A percentile compares a stretch with the other conserved stretches of the same genome.
phyloP scores from a whole-genome alignment of 176 grass and related monocot genomes.

The Echinochloa phyllopogon region DNA sequence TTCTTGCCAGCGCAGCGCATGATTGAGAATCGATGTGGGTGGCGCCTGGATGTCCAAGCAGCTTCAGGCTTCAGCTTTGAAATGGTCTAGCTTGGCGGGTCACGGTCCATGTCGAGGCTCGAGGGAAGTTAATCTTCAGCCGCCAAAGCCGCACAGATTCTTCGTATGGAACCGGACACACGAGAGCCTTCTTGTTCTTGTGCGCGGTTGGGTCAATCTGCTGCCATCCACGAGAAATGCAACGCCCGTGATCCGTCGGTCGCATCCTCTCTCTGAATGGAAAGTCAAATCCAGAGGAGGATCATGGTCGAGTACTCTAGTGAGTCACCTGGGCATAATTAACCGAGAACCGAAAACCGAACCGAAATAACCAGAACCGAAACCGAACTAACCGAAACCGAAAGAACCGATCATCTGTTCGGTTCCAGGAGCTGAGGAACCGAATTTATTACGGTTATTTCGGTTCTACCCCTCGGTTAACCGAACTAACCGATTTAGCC shows the following conservation, averaged over 20 bases:
- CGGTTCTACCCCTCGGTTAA: no score
- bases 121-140: neutral
- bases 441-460: no score
- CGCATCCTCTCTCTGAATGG: no score
- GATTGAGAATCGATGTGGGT: neutral
- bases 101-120: neutral
- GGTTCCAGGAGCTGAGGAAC: no score
- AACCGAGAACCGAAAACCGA: no score
- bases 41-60: neutral
- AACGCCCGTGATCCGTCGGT: neutral
- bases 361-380: no score
- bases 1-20: conserved; percentile 35
- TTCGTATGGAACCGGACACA: neutral
- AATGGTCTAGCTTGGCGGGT: conserved; percentile 35
- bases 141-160: conserved; percentile 39
- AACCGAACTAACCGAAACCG: no score
- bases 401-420: no score
- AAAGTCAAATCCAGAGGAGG: no score
- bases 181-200: neutral
- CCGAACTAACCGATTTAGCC: no score
- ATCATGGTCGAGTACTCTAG: no score
- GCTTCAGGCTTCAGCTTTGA: conserved; percentile 28
- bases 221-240: neutral
- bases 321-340: no score
- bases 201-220: neutral